A percentile compares a stretch with the other conserved stretches of the same genome.
Conservation (phyloP, 2,329 filamentous ascomycete genomes). For the Stachybotrys chlorohalonatus region DNA sequence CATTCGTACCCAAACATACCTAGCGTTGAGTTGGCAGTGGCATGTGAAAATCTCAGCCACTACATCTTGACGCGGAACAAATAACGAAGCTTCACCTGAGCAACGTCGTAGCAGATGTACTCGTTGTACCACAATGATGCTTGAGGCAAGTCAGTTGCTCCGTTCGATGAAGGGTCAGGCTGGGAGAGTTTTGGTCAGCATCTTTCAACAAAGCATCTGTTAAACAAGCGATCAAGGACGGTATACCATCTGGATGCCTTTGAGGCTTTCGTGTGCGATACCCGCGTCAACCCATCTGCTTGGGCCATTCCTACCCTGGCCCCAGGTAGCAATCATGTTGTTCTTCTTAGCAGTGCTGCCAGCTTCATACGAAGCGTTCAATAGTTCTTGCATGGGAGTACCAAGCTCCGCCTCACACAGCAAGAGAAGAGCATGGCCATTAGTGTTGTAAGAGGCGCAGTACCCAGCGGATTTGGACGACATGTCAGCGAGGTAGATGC, state of each 20-base stretch:
- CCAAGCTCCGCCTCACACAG: slow-evolving; percentile 76
- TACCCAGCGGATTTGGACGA: slow-evolving; percentile 76
- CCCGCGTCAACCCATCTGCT: slow-evolving; percentile 66
- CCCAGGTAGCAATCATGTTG: slow-evolving; percentile 60
- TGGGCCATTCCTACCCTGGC: slow-evolving; percentile 57
- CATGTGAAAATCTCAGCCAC: background rate
- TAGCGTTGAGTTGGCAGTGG: background rate
- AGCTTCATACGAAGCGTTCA: slow-evolving; percentile 49
- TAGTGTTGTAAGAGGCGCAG: slow-evolving; percentile 53
- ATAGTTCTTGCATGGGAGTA: slow-evolving; percentile 59
- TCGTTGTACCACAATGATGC: slow-evolving; percentile 59
- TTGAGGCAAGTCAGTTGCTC: slow-evolving; percentile 32
- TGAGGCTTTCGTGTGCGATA: slow-evolving; percentile 53
- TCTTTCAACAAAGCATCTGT: background rate
- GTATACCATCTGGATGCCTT: slow-evolving; percentile 62
- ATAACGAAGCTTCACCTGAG: slow-evolving; percentile 62
- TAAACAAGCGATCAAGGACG: slow-evolving; percentile 1
- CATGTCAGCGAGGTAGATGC: slow-evolving; percentile 82
- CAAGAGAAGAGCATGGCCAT: slow-evolving; percentile 63
- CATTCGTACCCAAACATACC: too few relatives aligned
- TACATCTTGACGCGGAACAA: slow-evolving; percentile 54
- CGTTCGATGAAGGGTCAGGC: slow-evolving; percentile 41
- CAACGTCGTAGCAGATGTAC: slow-evolving; percentile 62
- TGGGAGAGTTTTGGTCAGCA: slow-evolving; percentile 14
- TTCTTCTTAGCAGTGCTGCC: slow-evolving; percentile 50